Base-by-base conservation (phyloP, 1,139 yeast species). In the Yamadazyma friedrichii region DNA sequence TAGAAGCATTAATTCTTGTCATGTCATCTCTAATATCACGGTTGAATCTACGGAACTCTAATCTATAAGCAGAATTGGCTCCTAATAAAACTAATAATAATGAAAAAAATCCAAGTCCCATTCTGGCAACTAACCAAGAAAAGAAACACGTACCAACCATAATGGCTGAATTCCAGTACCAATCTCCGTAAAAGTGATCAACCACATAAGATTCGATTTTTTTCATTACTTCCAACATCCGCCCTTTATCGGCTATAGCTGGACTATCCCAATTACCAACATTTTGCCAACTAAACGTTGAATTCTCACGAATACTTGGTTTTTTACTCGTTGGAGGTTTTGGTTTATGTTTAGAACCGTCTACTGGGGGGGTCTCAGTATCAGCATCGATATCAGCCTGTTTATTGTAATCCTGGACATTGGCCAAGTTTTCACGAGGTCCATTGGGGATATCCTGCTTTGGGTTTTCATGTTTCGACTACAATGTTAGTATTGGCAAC, bases 11-110 rank as follows among this genome's bases (percentile, higher is more conserved):
- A 35, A 75, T 61, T 65, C 95, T 75, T 38, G 74, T 67, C 76
- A 85, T 74, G 56, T 85, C 93, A 60, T 86, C 95, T 48, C 88
- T 73, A 30, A 84, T 68, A 52, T 84, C 78, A 50, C 87, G 70
- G 56, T 81, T 81, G 56, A 84, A 84, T 55, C 95, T 75, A 54
- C 91, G 75, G 53, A 81, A 80, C 59, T 85, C 93, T 15, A 78
- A 63, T 40, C 84, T 71, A 59, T 85, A 85, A 13, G 82, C 84
- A 1, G 91, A 80, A 32, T 80, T 74, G 24, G 87, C 73, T 44
- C 76, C 74, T 33, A 84, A 61, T 42, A 82, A 68, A 1, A 85
- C 82, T 47, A 83, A 63, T 3, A 76, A 66, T 22, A 84, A 60
- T 2, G 84, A 71, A 30, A 82, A 74, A 43, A 79, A 60, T 1